Evolutionary conservation across 176 grass and related monocot genomes (phyloP), one percentile per base, ranked within the genome.

Genomic region (Eleusine indica): DNA sequence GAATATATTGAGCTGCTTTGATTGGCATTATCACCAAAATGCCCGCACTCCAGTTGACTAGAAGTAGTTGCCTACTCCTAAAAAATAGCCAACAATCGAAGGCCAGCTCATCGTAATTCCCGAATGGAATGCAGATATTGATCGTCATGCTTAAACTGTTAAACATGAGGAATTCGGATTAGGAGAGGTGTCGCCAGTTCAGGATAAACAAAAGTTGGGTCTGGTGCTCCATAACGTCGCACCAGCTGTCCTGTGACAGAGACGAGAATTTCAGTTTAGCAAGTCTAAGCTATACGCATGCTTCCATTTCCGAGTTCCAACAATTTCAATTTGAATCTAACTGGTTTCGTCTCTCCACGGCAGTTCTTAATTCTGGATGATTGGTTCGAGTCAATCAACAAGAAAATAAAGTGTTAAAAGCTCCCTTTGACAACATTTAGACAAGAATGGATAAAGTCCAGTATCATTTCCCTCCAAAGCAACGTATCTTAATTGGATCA

Each of bases 181-280:
- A 74, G 71, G 75, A 88, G 58, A 74, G 14, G 47, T 67, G 86
- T 74, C 68, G 6, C 13, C 13, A 15, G 44, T 47, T 74, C 74
- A 54, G 25, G 35, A 63, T 18, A 75, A 64, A 64, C 41, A 75
- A 70, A 3, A 85, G 51, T 52, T 84, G 30, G 32, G 2, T 68
- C 76, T 43, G 62, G 64, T 76, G 37, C 70, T 75, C 42, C 43
- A 25, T 73, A 38, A 22, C 65, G 44, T 44, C 62, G 44, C 72
- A 28, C 49, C 47, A 18, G 14, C 29, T 70, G 52, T 62, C 41
- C 66, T 48, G 48, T 60, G 83, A 89, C 7, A 74, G 21, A n/a
- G 53, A 49, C 53, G 1, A 29, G 19, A 25, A 57, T 57, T 51
- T 51, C 66, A 7, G n/a, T 74, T 43, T 21, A 64, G 74, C 30